phyloP scores from a whole-genome alignment of 495 filamentous ascomycete genomes.

The Aspergillus heteromorphus region DNA sequence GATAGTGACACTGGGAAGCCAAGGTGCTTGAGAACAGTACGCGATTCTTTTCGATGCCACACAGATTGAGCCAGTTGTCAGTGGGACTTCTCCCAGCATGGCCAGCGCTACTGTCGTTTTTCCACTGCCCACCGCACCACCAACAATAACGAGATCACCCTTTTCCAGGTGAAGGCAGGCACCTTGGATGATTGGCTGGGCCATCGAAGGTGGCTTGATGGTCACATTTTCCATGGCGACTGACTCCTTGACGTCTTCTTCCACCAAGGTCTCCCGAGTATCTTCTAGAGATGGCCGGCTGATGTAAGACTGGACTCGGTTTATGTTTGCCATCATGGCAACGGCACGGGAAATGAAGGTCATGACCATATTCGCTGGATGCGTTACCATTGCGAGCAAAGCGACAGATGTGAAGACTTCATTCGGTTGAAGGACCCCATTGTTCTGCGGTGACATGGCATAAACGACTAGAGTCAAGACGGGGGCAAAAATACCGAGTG shows the following conservation, averaged over 20 bases:
- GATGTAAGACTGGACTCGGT: constrained; percentile 48
- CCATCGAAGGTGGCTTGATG: neutral
- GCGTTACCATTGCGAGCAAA: constrained; percentile 44
- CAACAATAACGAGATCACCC: neutral
- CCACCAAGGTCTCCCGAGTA: neutral
- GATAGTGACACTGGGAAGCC: constrained; percentile 40
- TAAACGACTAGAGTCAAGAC: neutral
- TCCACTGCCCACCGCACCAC: neutral
- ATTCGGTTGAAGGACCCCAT: constrained; percentile 28
- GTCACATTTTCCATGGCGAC: neutral
- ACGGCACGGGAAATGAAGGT: constrained; percentile 28
- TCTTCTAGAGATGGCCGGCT: constrained; percentile 4
- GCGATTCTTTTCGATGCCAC: constrained; percentile 23
- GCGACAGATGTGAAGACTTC: constrained; percentile 48
- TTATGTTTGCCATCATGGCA: constrained; percentile 40
- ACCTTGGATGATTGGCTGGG: neutral
- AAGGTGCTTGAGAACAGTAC: constrained; percentile 34
- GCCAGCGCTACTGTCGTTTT: constrained; percentile 19
- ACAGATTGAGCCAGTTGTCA: constrained; percentile 18
- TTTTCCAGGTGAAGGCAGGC: neutral
- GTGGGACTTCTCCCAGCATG: constrained; percentile 42
- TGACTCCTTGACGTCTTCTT: neutral
- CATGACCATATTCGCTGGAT: constrained; percentile 42
- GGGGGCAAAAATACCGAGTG: neutral
- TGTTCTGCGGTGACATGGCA: neutral